Percentiles rank a stretch among this genome's conserved stretches.
Evolutionary conservation across 2,329 filamentous ascomycete genomes (phyloP).

Genomic region (Pyrenochaeta sp.): DNA sequence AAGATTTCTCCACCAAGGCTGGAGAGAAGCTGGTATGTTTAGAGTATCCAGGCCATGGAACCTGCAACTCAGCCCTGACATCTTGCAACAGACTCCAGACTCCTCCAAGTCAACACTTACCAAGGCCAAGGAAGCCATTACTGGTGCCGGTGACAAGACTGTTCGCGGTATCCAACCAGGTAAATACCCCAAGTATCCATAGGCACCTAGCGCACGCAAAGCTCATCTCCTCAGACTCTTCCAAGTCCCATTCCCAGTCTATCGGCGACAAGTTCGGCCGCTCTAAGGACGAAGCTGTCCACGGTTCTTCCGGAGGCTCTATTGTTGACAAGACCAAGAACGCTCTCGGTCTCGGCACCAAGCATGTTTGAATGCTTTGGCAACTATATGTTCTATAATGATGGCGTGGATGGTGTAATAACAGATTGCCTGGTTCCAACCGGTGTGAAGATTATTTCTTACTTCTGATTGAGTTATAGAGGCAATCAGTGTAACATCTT

Average conservation of each 20-base stretch:
- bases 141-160: constrained; percentile 64
- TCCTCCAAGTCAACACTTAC: constrained; percentile 68
- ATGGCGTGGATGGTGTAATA: constrained; percentile 8
- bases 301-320: constrained; percentile 48
- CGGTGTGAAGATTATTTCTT: no score
- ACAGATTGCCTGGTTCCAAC: no score
- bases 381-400: neutral
- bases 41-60: neutral
- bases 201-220: constrained; percentile 30
- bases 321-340: constrained; percentile 60
- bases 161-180: constrained; percentile 50
- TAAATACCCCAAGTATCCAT: constrained; percentile 29
- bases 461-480: no score
- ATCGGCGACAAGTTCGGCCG: constrained; percentile 51
- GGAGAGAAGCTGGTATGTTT: constrained; percentile 55
- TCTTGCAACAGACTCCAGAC: constrained; percentile 60
- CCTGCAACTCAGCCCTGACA: neutral
- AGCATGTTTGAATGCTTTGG: constrained; percentile 41
- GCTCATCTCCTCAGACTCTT: constrained; percentile 59
- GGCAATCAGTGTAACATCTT: no score
- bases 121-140: constrained; percentile 66
- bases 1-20: constrained; percentile 66
- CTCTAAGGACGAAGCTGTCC: constrained; percentile 49
- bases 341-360: constrained; percentile 55
- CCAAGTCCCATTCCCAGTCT: constrained; percentile 65